Percentiles rank a stretch among this genome's conserved stretches.
Evolutionary conservation across 768 basidiomycete species (phyloP).

Genomic region (Lactifluus rugatus): DNA sequence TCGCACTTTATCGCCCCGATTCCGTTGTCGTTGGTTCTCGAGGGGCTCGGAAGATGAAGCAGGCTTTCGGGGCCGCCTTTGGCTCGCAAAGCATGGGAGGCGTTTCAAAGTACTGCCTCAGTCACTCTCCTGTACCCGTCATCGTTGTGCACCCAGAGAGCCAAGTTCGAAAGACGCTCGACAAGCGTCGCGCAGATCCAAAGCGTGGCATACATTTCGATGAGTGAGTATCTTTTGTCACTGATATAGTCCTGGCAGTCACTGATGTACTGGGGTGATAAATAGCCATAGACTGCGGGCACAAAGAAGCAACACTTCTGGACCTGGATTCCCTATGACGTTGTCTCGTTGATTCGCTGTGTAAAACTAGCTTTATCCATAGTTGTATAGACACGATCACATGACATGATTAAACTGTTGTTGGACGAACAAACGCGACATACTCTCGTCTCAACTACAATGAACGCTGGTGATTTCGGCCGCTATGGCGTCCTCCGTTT

Average conservation of each 20-base stretch:
- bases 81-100: slow-evolving; percentile 50
- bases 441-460: not conserved
- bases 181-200: slow-evolving; percentile 80
- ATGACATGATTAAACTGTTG: slow-evolving; percentile 13
- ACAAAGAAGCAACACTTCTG: slow-evolving; percentile 8
- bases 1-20: slow-evolving; percentile 86
- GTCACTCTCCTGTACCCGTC: slow-evolving; percentile 90
- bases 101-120: slow-evolving; percentile 65
- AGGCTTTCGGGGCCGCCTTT: slow-evolving; percentile 43
- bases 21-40: slow-evolving; percentile 89
- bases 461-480: slow-evolving; percentile 45
- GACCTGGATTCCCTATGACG: not conserved
- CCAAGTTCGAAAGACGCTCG: slow-evolving; percentile 74
- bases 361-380: too few species aligned
- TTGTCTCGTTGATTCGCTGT: slow-evolving; percentile 9
- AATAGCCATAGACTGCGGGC: not conserved
- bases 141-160: slow-evolving; percentile 90
- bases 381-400: slow-evolving; percentile 10
- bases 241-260: not conserved
- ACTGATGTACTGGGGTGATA: slow-evolving; percentile 3
- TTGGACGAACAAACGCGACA: not conserved
- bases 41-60: slow-evolving; percentile 50
- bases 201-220: slow-evolving; percentile 82
- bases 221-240: slow-evolving; percentile 30
- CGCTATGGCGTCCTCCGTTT: slow-evolving; percentile 56